Conservation (phyloP, 768 basidiomycete species). For the Dioszegia aurantiaca region DNA sequence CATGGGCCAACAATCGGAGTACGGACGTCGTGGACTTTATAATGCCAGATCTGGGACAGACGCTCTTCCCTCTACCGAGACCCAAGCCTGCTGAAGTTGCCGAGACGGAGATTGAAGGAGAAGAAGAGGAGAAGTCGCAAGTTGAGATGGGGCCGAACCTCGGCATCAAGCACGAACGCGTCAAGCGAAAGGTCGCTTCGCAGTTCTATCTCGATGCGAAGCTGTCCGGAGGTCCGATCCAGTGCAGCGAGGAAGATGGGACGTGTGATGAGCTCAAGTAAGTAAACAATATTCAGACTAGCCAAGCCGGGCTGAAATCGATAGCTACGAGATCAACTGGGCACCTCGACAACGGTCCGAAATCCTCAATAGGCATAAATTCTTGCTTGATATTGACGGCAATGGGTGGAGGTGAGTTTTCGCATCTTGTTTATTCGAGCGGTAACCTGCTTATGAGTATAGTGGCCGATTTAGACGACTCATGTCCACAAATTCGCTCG, state of each 20-base stretch:
- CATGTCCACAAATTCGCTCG: conserved; percentile 54
- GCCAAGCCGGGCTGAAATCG: background rate
- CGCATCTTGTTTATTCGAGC: background rate
- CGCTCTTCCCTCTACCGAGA: background rate
- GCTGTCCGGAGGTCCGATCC: conserved; percentile 47
- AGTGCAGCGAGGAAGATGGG: conserved; percentile 49
- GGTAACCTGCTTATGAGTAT: background rate
- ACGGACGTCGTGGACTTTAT: conserved; percentile 23
- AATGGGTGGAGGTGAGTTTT: conserved; percentile 45
- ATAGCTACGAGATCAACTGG: conserved; percentile 44
- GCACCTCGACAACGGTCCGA: conserved; percentile 41
- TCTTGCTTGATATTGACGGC: conserved; percentile 50
- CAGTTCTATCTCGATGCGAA: conserved; percentile 48
- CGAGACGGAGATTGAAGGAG: conserved; percentile 1
- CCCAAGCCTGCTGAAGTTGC: background rate
- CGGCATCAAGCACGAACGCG: conserved; percentile 22
- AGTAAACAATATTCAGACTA: background rate
- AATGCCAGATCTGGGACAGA: conserved; percentile 40
- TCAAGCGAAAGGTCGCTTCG: conserved; percentile 24
- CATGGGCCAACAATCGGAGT: conserved; percentile 41
- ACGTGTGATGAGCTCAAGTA: conserved; percentile 49
- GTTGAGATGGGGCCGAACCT: conserved; percentile 16
- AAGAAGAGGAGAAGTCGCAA: conserved; percentile 7
- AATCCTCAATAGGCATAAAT: conserved; percentile 53
- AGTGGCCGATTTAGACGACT: conserved; percentile 43